phyloP scores from a whole-genome alignment of 805 yeast species.

The Lipomyces orientalis region DNA sequence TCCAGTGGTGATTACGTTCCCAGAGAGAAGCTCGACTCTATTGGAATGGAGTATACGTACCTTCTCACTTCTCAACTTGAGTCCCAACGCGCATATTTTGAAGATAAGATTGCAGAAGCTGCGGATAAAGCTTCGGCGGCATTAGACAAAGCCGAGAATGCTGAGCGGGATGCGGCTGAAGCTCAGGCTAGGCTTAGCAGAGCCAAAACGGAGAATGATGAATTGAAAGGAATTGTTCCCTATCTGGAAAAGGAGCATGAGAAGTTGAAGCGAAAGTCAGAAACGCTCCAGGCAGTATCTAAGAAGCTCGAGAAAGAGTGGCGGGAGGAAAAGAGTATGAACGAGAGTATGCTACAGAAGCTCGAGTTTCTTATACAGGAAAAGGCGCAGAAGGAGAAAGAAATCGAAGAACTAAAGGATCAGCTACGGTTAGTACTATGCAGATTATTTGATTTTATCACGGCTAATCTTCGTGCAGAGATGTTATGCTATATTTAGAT shows the following conservation, averaged over 20 bases:
- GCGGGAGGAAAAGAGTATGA: conserved; percentile 56
- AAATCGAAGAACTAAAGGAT: conserved; percentile 45
- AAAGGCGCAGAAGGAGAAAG: conserved; percentile 36
- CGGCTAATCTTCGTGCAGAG: conserved; percentile 54
- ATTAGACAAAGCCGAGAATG: conserved; percentile 38
- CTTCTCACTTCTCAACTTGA: conserved; percentile 79
- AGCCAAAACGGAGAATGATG: conserved; percentile 21
- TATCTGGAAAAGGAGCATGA: conserved; percentile 29
- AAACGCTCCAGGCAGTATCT: conserved; percentile 38
- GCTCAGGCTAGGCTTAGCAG: conserved; percentile 13
- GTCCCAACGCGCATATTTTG: conserved; percentile 84
- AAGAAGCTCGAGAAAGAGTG: conserved; percentile 47
- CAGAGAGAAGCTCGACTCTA: conserved; percentile 57
- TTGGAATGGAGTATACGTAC: conserved; percentile 79
- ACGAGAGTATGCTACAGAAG: conserved; percentile 51
- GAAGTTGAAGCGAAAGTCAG: conserved; percentile 29
- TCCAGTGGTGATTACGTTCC: conserved; percentile 29
- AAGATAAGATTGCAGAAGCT: conserved; percentile 53
- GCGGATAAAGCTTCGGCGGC: conserved; percentile 42
- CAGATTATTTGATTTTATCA: too few species aligned
- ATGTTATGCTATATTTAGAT: conserved; percentile 80
- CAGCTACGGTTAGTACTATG: conserved; percentile 41
- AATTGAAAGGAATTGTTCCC: conserved; percentile 16
- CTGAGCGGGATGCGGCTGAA: conserved; percentile 36
- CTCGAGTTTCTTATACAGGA: conserved; percentile 48